These are phyloP conservation scores for Colletotrichum cuscutae DNA, from an alignment of 2,329 filamentous ascomycete genomes.

Conservation along the genomic window DNA sequence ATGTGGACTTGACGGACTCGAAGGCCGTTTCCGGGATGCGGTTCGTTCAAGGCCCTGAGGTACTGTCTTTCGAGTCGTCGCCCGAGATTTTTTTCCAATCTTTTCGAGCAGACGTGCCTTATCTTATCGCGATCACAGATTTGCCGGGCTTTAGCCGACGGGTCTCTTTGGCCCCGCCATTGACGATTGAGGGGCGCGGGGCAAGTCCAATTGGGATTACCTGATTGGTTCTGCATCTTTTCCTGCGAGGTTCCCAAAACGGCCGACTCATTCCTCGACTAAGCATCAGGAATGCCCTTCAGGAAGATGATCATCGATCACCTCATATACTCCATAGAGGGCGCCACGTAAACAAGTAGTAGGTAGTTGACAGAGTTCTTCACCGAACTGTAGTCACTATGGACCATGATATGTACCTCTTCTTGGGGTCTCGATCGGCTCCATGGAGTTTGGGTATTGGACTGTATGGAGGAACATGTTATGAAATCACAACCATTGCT, in stretches of 20 bases:
- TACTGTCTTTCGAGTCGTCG: background rate
- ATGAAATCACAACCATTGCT: background rate
- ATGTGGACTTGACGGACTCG: slow-evolving; percentile 3
- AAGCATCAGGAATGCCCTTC: background rate
- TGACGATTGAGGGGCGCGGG: background rate
- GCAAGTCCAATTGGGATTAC: background rate
- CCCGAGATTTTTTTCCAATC: slow-evolving; percentile 18
- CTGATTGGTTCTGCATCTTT: background rate
- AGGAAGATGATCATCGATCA: background rate
- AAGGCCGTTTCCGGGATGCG: slow-evolving; percentile 7
- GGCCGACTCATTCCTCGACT: no score
- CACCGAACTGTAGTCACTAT: background rate
- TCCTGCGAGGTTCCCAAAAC: background rate
- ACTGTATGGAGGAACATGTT: background rate
- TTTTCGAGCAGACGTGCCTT: slow-evolving; percentile 13
- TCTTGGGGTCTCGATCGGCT: background rate
- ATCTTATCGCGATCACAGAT: slow-evolving; percentile 23
- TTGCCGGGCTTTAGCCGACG: slow-evolving; percentile 15
- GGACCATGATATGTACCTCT: background rate
- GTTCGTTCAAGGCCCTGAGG: slow-evolving; percentile 11
- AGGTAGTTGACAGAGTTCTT: background rate
- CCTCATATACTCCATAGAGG: no score
- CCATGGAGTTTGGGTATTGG: background rate
- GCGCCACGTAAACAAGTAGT: no score
- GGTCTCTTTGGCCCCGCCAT: background rate